phyloP scores from a whole-genome alignment of 2,329 filamentous ascomycete species.

The Penicillium freii region DNA sequence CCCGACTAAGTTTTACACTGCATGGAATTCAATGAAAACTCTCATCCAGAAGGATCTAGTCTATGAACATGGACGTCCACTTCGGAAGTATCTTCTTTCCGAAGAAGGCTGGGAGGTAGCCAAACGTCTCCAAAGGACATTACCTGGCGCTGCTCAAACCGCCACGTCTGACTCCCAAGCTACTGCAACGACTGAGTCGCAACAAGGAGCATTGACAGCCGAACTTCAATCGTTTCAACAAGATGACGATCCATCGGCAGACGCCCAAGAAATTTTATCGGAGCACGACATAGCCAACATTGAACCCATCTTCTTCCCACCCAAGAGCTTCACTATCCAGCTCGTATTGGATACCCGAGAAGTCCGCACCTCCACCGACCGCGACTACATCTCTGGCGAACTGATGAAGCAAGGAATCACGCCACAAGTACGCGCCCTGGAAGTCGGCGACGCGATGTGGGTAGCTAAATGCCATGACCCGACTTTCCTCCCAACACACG shows the following conservation, averaged over 20 bases:
- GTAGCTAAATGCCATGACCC: conserved; percentile 69
- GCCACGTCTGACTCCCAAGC: conserved; percentile 11
- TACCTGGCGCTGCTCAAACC: conserved; percentile 24
- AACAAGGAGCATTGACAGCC: background rate
- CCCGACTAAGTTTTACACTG: conserved; percentile 70
- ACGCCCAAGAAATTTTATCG: conserved; percentile 10
- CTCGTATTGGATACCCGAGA: conserved; percentile 74
- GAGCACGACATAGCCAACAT: conserved; percentile 31
- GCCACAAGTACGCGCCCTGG: conserved; percentile 66
- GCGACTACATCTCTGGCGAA: conserved; percentile 74
- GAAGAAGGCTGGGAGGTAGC: conserved; percentile 78
- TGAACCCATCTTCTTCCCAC: conserved; percentile 60
- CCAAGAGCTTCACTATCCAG: conserved; percentile 68
- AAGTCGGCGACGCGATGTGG: conserved; percentile 76
- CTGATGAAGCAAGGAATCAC: conserved; percentile 64
- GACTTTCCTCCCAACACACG: conserved; percentile 54
- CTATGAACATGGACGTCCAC: conserved; percentile 66
- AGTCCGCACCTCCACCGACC: conserved; percentile 67
- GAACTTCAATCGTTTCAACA: background rate
- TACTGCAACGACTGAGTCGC: conserved; percentile 1
- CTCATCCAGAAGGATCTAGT: conserved; percentile 71
- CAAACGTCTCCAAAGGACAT: conserved; percentile 58
- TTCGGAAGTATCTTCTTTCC: conserved; percentile 67
- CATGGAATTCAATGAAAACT: conserved; percentile 81
- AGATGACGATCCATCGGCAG: conserved; percentile 1